A percentile compares a stretch with the other conserved stretches of the same genome.
Conservation (phyloP, 306 rosid genomes). For the Vigna radiata region DNA sequence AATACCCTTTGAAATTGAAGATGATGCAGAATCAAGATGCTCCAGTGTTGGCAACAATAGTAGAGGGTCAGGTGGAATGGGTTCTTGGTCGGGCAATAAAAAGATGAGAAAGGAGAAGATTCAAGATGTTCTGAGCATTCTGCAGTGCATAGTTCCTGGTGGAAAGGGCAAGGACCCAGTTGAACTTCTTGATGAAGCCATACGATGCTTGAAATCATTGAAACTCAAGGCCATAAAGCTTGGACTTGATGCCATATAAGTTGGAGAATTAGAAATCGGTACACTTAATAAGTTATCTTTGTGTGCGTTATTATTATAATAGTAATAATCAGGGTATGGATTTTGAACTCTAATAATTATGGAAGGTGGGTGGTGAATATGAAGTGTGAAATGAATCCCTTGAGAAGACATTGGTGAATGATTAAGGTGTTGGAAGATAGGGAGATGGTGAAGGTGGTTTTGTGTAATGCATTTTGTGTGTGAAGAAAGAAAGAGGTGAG, state of each 20-base stretch:
- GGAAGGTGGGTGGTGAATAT: background rate
- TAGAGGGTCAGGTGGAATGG: conserved; percentile 50
- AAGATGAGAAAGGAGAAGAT: conserved; percentile 77
- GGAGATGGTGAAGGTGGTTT: conserved; percentile 45
- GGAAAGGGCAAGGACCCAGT: conserved; percentile 73
- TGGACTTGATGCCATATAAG: conserved; percentile 62
- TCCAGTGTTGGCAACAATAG: conserved; percentile 48
- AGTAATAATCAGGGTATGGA: conserved; percentile 55
- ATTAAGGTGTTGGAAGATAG: conserved; percentile 42
- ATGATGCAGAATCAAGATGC: conserved; percentile 82
- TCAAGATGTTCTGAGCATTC: conserved; percentile 68
- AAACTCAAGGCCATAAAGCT: conserved; percentile 69
- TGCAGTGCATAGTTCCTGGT: conserved; percentile 81
- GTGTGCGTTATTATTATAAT: conserved; percentile 32
- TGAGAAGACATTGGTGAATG: conserved; percentile 29
- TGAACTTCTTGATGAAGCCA: conserved; percentile 85
- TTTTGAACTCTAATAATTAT: no score
- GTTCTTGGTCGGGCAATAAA: conserved; percentile 52
- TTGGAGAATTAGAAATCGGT: conserved; percentile 1
- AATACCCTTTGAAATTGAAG: conserved; percentile 47
- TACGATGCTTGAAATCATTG: conserved; percentile 72
- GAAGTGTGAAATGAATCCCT: conserved; percentile 28
- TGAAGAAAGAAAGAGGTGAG: conserved; percentile 41
- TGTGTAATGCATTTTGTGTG: conserved; percentile 42
- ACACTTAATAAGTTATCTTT: conserved; percentile 28